Percentiles rank a stretch among this genome's conserved stretches.
These are phyloP conservation scores for Hyaloperonospora brassicae DNA, from an alignment of 352 stramenopile genomes.

Conservation along the genomic window DNA sequence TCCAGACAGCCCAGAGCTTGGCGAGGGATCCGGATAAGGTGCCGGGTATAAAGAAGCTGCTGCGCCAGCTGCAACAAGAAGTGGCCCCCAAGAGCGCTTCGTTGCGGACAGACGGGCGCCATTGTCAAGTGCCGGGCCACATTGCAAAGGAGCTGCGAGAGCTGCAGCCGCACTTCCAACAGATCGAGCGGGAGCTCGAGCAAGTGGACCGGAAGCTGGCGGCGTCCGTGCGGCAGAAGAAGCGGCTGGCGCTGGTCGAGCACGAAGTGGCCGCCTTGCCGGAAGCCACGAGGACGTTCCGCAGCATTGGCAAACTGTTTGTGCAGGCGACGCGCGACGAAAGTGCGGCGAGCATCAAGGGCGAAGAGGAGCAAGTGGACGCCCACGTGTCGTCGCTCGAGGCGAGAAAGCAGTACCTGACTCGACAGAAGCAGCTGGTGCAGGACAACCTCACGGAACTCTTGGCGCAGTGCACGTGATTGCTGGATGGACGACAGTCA, in stretches of 20 bases:
- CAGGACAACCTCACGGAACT: conserved; percentile 83
- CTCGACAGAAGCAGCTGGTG: conserved; percentile 67
- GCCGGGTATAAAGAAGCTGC: conserved; percentile 67
- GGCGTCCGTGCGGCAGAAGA: conserved; percentile 58
- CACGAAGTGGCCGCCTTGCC: conserved; percentile 63
- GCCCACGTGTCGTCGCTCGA: conserved; percentile 68
- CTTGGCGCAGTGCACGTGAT: conserved; percentile 58
- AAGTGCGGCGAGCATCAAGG: conserved; percentile 49
- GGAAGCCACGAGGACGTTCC: conserved; percentile 52
- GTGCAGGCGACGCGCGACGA: conserved; percentile 46
- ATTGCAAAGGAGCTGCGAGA: conserved; percentile 76
- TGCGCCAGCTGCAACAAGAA: conserved; percentile 61
- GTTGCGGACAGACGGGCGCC: conserved; percentile 11
- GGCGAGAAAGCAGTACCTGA: conserved; percentile 75
- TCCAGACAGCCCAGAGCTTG: conserved; percentile 29
- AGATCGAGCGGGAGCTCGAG: conserved; percentile 69
- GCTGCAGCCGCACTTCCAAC: conserved; percentile 70
- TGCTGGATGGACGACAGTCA: not conserved
- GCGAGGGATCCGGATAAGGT: conserved; percentile 43
- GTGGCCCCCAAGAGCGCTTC: conserved; percentile 17
- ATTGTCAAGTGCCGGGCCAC: conserved; percentile 41
- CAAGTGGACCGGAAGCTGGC: conserved; percentile 69
- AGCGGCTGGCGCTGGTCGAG: conserved; percentile 62
- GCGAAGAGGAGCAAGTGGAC: conserved; percentile 48
- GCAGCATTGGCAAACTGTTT: conserved; percentile 83